A percentile compares a stretch with the other conserved stretches of the same genome.
These are phyloP conservation scores for Berberis thunbergii DNA, from an alignment of 164 flowering plant genomes.

Conservation along the genomic window DNA sequence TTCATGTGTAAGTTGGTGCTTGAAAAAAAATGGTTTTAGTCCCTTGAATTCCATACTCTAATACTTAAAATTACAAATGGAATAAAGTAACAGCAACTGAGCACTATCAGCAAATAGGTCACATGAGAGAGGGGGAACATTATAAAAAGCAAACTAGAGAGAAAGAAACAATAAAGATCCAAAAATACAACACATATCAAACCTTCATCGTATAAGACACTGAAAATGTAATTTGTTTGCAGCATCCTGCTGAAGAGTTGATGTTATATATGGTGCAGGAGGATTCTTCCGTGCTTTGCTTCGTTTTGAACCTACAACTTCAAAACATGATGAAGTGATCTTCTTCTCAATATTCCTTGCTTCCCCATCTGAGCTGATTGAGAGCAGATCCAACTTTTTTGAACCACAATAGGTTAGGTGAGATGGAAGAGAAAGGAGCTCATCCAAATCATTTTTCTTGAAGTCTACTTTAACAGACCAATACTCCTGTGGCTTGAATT, in stretches of 20 bases:
- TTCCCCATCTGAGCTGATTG: constrained; percentile 53
- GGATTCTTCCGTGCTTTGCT: constrained; percentile 51
- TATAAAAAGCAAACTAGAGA: neutral
- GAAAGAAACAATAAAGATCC: neutral
- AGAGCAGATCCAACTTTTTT: constrained; percentile 52
- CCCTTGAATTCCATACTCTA: constrained; percentile 52
- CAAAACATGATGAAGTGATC: constrained; percentile 35
- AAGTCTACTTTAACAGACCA: constrained; percentile 69
- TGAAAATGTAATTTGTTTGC: constrained; percentile 64
- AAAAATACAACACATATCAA: neutral
- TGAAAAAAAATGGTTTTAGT: too few species aligned
- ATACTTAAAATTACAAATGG: constrained; percentile 9
- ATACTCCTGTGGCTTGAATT: constrained; percentile 74
- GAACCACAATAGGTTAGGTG: constrained; percentile 53
- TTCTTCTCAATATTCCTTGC: constrained; percentile 48
- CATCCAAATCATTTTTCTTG: constrained; percentile 8
- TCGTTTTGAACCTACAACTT: constrained; percentile 43
- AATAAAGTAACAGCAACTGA: neutral
- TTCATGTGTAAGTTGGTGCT: too few species aligned
- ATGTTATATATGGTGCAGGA: constrained; percentile 87
- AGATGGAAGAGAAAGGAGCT: constrained; percentile 29
- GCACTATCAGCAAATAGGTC: too few species aligned
- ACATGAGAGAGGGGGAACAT: neutral
- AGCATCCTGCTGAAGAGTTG: constrained; percentile 98
- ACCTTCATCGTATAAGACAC: constrained; percentile 81